Conservation (phyloP, 768 basidiomycete species). For the Sporobolomyces phaffii region DNA sequence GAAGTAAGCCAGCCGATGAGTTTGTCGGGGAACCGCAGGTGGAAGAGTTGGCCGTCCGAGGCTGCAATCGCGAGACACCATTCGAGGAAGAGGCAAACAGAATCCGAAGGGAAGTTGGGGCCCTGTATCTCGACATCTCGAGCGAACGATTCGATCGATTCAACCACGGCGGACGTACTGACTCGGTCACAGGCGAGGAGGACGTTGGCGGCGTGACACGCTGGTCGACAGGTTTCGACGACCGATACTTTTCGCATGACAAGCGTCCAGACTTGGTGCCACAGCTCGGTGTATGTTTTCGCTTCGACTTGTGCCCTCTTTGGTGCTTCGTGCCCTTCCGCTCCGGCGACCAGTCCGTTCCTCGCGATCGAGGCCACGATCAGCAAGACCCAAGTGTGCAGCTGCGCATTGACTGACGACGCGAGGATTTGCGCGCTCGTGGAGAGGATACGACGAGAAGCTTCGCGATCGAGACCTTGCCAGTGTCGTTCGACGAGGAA, state of each 20-base stretch:
- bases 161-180: conserved; percentile 61
- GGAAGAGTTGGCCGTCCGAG: conserved; percentile 74
- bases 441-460: conserved; percentile 57
- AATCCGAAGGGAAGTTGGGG: conserved; percentile 75
- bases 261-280: conserved; percentile 77
- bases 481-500: conserved; percentile 81
- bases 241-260: conserved; percentile 67
- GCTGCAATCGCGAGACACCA: conserved; percentile 64
- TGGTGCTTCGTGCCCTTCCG: neutral
- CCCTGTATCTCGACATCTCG: conserved; percentile 87
- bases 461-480: conserved; percentile 56
- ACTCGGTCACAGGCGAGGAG: conserved; percentile 46
- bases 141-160: conserved; percentile 60
- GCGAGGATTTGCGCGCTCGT: conserved; percentile 60
- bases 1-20: conserved; percentile 73
- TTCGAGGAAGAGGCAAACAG: conserved; percentile 76
- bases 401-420: conserved; percentile 54
- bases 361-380: conserved; percentile 62
- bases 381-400: conserved; percentile 79
- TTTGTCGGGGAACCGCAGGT: conserved; percentile 80
- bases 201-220: conserved; percentile 30
- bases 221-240: conserved; percentile 46
- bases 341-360: conserved; percentile 45
- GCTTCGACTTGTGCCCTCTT: no score
- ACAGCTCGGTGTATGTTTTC: conserved; percentile 52